Evolutionary conservation across 1,139 yeast genomes (phyloP), one percentile per base, ranked within the genome.

Genomic region (Cylindricascospora bacillispora): DNA sequence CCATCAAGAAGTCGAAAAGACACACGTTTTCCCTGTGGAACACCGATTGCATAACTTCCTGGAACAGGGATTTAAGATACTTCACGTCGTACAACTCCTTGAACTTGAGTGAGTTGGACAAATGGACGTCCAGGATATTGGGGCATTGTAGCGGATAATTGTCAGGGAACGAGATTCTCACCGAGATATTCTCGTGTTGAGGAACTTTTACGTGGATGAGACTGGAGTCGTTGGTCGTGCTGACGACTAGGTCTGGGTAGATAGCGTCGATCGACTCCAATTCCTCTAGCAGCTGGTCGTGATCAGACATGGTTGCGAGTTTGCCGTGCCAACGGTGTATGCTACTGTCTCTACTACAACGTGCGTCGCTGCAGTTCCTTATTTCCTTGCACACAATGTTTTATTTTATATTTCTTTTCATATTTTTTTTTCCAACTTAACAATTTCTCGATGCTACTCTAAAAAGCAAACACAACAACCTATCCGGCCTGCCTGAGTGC

Each of bases 251-350:
- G 11, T 65, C 80, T 1, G 93, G 95, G 47, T 73, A 86, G n/a
- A 89, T 86, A 2, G 95, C 93, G 38, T 81, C 80, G 13, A 86
- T 73, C 9, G 95, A 92, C 30, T 70, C 72, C 15, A 82, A 56
- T 48, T 89, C 98, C 35, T 83, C 93, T n/a, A 54, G 47, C 10
- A 81, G 59, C 31, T 79, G 85, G 41, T 72, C 73, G 13, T 58
- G 42, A 24, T 43, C 31, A n/a, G n/a, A n/a, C n/a, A n/a, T n/a
- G n/a, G n/a, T n/a, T n/a, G n/a, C n/a, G n/a, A n/a, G n/a, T n/a
- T n/a, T n/a, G n/a, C n/a, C n/a, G n/a, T n/a, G n/a, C n/a, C n/a
- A n/a, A n/a, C n/a, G n/a, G n/a, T n/a, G n/a, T n/a, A n/a, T n/a
- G n/a, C n/a, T n/a, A n/a, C n/a, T n/a, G n/a, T n/a, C n/a, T n/a